Conservation (phyloP, 306 rosid genomes). For the Prunus persica region DNA sequence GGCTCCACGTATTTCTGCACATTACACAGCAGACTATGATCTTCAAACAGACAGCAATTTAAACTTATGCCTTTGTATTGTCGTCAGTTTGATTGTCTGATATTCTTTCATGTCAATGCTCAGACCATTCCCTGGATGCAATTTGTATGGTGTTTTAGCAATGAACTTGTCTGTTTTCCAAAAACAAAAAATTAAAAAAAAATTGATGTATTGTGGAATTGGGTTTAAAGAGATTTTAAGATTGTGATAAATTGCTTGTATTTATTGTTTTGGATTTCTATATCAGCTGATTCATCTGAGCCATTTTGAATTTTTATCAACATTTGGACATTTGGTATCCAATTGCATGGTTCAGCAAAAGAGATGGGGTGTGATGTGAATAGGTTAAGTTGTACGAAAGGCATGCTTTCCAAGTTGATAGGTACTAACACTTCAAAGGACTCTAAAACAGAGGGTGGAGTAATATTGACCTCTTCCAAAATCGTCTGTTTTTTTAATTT, state of each 20-base stretch:
- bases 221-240: background rate
- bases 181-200: no score
- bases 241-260: background rate
- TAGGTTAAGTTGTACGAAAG: background rate
- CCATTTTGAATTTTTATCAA: background rate
- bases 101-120: slow-evolving; percentile 4
- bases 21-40: slow-evolving; percentile 19
- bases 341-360: background rate
- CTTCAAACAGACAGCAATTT: background rate
- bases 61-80: slow-evolving; percentile 3
- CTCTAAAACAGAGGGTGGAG: no score
- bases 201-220: background rate
- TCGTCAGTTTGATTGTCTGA: background rate
- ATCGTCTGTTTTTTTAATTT: no score
- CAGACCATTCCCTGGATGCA: background rate
- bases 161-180: no score
- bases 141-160: background rate
- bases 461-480: no score
- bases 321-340: background rate
- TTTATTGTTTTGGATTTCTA: background rate
- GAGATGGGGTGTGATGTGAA: background rate
- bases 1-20: slow-evolving; percentile 26
- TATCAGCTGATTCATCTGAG: background rate
- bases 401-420: background rate
- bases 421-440: background rate